These are phyloP conservation scores for Lactarius hengduanensis DNA, from an alignment of 768 basidiomycete genomes.

Conservation along the genomic window DNA sequence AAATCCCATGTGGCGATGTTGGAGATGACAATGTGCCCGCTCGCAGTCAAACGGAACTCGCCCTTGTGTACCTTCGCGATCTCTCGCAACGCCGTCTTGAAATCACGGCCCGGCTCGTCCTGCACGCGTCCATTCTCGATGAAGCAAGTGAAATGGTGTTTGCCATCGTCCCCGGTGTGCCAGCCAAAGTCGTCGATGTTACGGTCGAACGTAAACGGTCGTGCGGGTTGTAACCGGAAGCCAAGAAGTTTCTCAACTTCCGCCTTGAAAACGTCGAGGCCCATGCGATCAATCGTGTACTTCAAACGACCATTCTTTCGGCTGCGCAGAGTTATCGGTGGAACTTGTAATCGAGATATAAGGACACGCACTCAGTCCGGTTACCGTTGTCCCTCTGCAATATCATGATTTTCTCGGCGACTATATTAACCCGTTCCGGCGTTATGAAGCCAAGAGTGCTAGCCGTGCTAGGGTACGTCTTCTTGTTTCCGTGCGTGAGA, in stretches of 20 bases:
- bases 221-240: constrained; percentile 68
- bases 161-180: constrained; percentile 85
- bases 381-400: constrained; percentile 96
- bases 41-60: constrained; percentile 87
- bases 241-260: constrained; percentile 91
- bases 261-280: constrained; percentile 78
- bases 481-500: constrained; percentile 98
- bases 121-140: constrained; percentile 98
- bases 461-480: constrained; percentile 91
- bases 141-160: constrained; percentile 89
- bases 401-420: constrained; percentile 92
- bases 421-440: constrained; percentile 74
- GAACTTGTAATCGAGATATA: background rate
- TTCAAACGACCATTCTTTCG: constrained; percentile 83
- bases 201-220: constrained; percentile 76
- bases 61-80: constrained; percentile 96
- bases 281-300: constrained; percentile 97
- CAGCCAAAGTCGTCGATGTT: constrained; percentile 97
- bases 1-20: constrained; percentile 76
- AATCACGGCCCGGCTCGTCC: constrained; percentile 87
- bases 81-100: constrained; percentile 90
- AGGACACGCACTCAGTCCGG: constrained; percentile 71
- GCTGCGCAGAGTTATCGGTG: constrained; percentile 30
- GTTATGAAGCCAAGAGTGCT: constrained; percentile 93
- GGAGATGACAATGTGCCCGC: constrained; percentile 89